These are phyloP conservation scores for Starmerella bacillaris DNA, from an alignment of 805 yeast species.

Conservation along the genomic window DNA sequence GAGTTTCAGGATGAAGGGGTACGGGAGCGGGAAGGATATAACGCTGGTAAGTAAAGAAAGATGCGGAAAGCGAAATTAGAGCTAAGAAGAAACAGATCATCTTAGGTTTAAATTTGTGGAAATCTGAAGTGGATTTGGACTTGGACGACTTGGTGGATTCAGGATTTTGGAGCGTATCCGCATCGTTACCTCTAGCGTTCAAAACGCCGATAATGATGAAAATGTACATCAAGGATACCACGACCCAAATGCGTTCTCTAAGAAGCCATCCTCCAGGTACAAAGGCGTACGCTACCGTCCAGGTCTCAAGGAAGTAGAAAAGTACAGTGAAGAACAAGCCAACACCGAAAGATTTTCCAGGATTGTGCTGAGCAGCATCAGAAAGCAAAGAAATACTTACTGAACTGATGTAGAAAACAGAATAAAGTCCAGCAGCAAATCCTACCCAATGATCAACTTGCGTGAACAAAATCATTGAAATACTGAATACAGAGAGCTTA, in stretches of 20 bases:
- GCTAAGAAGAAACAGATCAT: slow-evolving; percentile 27
- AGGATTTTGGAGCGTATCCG: too few relatives aligned
- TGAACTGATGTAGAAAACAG: slow-evolving; percentile 43
- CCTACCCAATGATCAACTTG: slow-evolving; percentile 50
- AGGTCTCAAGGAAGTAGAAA: slow-evolving; percentile 64
- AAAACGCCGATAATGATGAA: slow-evolving; percentile 38
- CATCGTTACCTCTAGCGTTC: slow-evolving; percentile 13
- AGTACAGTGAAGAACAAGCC: slow-evolving; percentile 32
- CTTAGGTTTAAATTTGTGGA: slow-evolving; percentile 11
- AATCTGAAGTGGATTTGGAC: background rate
- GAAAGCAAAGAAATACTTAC: slow-evolving; percentile 44
- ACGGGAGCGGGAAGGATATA: slow-evolving; percentile 37
- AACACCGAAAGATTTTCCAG: slow-evolving; percentile 30
- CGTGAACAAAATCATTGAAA: slow-evolving; percentile 37
- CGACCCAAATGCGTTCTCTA: slow-evolving; percentile 73
- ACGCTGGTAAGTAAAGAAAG: slow-evolving; percentile 37
- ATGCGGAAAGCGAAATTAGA: slow-evolving; percentile 21
- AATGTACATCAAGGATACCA: slow-evolving; percentile 39
- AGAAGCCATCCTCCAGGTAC: slow-evolving; percentile 84
- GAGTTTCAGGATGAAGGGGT: slow-evolving; percentile 50
- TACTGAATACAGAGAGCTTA: slow-evolving; percentile 28
- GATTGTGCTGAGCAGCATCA: slow-evolving; percentile 36
- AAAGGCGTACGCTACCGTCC: slow-evolving; percentile 97
- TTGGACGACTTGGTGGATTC: background rate
- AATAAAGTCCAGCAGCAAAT: slow-evolving; percentile 49